Base-by-base conservation (phyloP, 1,284 basidiomycete species). In the Fomitopsis schrenkii region DNA sequence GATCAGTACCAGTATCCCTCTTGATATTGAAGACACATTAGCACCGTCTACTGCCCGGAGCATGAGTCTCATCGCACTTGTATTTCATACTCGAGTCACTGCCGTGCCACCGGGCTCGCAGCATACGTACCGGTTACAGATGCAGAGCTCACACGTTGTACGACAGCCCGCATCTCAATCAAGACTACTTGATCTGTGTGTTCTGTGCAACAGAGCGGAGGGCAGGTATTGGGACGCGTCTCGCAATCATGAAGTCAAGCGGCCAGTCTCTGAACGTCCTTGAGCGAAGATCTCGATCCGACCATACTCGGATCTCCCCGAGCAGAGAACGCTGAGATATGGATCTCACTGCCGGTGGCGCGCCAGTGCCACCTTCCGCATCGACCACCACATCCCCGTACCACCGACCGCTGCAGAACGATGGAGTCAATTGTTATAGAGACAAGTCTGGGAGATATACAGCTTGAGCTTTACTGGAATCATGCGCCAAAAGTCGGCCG, bases 381-480 rank as follows among this genome's bases (percentile, higher is more conserved):
- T 2, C 26, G 26, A 50, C 48, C n/a, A 10, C 30, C 8, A 33
- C 30, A 33, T 33, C 30, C 30, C 8, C 8, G 30, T 33, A 33
- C 53, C 15, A 17, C 15, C 44, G 12, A 40, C 38, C 38, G 9
- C 38, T 12, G 38, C 17, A 26, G 12, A 30, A 48, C 2, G 0
- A 77, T 77, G 73, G 83, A 85, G 41, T 85, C 86, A 36, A 91
- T 94, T 17, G 83, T 92, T 33, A 76, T 97, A 44, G 90, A 95
- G 75, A 97, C 95, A 17, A 94, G 83, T 66, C 77, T 97, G 72
- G 95, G 94, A n/a, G 87, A 94, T 62, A 80, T 97, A 62, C 87
- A 91, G 63, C 80, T 97, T 10, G 95, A 97, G 77, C 82, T 98
- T 33, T 97, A 97, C 77, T 93, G 88, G 83, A 77, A 93, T 41